Conservation (phyloP, 2,329 filamentous ascomycete species). For the Chaetomium strumarium region DNA sequence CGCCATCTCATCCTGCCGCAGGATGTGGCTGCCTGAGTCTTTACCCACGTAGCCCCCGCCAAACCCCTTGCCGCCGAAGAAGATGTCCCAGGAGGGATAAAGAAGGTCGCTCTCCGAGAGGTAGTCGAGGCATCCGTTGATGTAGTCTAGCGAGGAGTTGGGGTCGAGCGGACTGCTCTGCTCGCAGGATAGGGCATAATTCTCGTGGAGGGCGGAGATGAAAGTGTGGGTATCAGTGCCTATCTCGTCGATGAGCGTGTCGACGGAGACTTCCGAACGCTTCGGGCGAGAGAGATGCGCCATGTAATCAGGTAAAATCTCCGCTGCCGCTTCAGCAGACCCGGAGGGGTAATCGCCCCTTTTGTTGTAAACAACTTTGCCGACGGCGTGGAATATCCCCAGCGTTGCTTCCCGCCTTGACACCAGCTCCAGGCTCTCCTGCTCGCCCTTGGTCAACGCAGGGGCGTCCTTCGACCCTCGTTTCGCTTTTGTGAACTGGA, state of each 20-base stretch:
- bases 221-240: constrained; percentile 91
- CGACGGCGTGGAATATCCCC: constrained; percentile 93
- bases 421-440: constrained; percentile 72
- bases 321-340: constrained; percentile 38
- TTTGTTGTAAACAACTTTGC: constrained; percentile 96
- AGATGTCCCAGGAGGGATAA: constrained; percentile 63
- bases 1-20: constrained; percentile 89
- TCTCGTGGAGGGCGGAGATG: constrained; percentile 85
- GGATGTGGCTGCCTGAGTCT: constrained; percentile 61
- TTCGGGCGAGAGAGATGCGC: constrained; percentile 53
- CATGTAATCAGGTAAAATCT: constrained; percentile 55
- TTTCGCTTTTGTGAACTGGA: constrained; percentile 64
- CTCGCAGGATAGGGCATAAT: constrained; percentile 82
- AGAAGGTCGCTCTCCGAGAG: constrained; percentile 86
- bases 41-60: constrained; percentile 43
- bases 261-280: constrained; percentile 59
- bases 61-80: constrained; percentile 55
- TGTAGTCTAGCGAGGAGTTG: constrained; percentile 63
- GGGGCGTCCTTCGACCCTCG: constrained; percentile 51
- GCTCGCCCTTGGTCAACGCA: constrained; percentile 67
- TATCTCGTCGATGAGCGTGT: constrained; percentile 82
- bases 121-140: constrained; percentile 79
- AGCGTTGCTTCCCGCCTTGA: constrained; percentile 83
- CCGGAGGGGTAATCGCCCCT: constrained; percentile 51
- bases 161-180: constrained; percentile 43